Evolutionary conservation across 2,329 filamentous ascomycete species (phyloP).

Genomic region (Knoxdaviesia capensis): DNA sequence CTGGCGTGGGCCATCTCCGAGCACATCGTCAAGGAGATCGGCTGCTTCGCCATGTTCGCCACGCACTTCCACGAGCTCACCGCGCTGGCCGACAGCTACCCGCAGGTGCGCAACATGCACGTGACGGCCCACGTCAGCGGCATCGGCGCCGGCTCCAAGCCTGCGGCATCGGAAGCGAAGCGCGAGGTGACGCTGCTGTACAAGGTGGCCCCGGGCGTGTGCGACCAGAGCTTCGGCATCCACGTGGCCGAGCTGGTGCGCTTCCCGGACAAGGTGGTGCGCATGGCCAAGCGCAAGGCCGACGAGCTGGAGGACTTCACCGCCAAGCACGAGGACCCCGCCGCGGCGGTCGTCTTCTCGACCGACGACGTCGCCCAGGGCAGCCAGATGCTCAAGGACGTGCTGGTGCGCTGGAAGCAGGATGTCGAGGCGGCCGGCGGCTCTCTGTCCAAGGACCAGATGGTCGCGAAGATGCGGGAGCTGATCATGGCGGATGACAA

Average conservation of each 20-base stretch:
- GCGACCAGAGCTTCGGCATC: conserved; percentile 94
- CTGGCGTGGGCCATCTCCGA: conserved; percentile 99
- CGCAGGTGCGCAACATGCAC: conserved; percentile 80
- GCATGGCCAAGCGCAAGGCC: conserved; percentile 98
- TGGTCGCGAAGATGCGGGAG: conserved; percentile 59
- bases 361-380: conserved; percentile 82
- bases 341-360: conserved; percentile 37
- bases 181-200: conserved; percentile 89
- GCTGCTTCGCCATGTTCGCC: conserved; percentile 85
- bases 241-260: conserved; percentile 93
- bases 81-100: conserved; percentile 67
- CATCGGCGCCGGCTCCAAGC: conserved; percentile 12
- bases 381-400: conserved; percentile 62
- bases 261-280: conserved; percentile 91
- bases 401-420: conserved; percentile 71
- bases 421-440: conserved; percentile 34
- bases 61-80: conserved; percentile 98
- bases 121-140: conserved; percentile 81
- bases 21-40: conserved; percentile 89
- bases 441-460: conserved; percentile 49
- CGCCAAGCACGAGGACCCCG: conserved; percentile 45
- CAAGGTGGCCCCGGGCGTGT: conserved; percentile 88
- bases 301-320: conserved; percentile 96
- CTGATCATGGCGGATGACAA: conserved; percentile 55
- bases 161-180: conserved; percentile 21